Percentiles rank a stretch among this genome's conserved stretches.
phyloP scores from a whole-genome alignment of 2,329 filamentous ascomycete genomes.

The Raffaelea deltoideospora region DNA sequence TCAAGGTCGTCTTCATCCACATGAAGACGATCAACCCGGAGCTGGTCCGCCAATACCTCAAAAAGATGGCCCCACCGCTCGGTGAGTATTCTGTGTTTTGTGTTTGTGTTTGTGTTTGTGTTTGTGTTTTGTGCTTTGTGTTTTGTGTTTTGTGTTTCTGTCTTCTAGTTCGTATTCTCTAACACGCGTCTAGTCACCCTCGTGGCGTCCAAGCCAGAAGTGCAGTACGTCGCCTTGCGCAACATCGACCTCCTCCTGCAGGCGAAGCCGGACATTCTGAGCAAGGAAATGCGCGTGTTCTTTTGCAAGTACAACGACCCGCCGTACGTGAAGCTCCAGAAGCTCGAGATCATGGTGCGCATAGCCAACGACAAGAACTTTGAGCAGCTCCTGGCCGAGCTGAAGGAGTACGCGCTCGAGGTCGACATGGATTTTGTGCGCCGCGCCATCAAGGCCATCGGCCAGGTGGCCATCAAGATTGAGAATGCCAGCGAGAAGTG shows the following conservation, averaged over 20 bases:
- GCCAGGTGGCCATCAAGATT: conserved; percentile 97
- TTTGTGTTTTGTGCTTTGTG: conserved; percentile 1
- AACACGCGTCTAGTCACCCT: conserved; percentile 58
- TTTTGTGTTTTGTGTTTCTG: conserved; percentile 1
- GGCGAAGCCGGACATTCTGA: conserved; percentile 89
- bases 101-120: neutral
- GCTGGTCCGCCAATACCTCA: conserved; percentile 69
- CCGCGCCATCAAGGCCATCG: conserved; percentile 87
- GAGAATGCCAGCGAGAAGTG: conserved; percentile 90
- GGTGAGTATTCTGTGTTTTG: conserved; percentile 34
- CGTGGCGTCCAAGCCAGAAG: conserved; percentile 87
- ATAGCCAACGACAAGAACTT: conserved; percentile 97
- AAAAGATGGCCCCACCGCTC: conserved; percentile 96
- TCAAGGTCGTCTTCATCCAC: conserved; percentile 94
- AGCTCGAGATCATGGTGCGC: conserved; percentile 97
- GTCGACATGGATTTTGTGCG: conserved; percentile 99
- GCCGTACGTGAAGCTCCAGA: conserved; percentile 92
- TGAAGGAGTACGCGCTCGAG: conserved; percentile 95
- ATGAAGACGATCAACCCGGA: conserved; percentile 76
- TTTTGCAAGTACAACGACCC: conserved; percentile 99
- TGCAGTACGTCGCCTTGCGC: conserved; percentile 89
- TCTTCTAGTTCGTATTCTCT: neutral
- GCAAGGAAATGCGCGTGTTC: conserved; percentile 94
- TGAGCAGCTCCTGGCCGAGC: conserved; percentile 80
- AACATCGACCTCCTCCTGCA: conserved; percentile 95